Evolutionary conservation across 768 basidiomycete genomes (phyloP).

Genomic region (Boletus rubescentipes): DNA sequence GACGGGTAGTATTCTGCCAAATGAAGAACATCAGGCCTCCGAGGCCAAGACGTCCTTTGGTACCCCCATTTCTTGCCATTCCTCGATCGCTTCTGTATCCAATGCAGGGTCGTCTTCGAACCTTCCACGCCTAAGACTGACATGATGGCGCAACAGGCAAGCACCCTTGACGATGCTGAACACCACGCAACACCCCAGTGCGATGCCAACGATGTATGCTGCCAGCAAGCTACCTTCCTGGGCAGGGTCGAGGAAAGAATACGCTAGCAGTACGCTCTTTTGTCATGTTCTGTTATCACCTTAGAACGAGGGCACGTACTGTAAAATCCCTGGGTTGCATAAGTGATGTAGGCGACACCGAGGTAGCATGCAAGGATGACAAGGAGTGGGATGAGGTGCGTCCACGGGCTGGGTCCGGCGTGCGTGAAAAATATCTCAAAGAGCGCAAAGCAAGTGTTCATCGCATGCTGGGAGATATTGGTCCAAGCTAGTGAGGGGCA

Average conservation of each 20-base stretch:
- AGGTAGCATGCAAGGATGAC: conserved; percentile 56
- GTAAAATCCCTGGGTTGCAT: conserved; percentile 61
- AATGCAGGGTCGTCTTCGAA: conserved; percentile 1
- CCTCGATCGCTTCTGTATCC: conserved; percentile 34
- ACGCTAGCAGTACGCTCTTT: conserved; percentile 42
- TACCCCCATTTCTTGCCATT: conserved; percentile 45
- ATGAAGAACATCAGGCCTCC: conserved; percentile 7
- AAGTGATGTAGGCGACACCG: conserved; percentile 67
- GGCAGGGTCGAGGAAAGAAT: conserved; percentile 61
- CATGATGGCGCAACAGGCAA: conserved; percentile 38
- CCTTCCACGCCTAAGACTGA: conserved; percentile 21
- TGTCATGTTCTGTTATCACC: neutral
- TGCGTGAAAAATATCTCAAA: conserved; percentile 60
- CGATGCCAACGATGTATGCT: conserved; percentile 63
- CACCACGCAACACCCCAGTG: conserved; percentile 47
- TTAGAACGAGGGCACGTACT: conserved; percentile 40
- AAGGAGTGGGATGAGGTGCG: conserved; percentile 45
- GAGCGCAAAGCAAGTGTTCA: conserved; percentile 57
- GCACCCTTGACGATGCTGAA: conserved; percentile 49
- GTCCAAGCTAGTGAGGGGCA: conserved; percentile 47
- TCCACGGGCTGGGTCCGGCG: conserved; percentile 51
- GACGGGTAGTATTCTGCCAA: neutral
- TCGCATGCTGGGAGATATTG: conserved; percentile 57
- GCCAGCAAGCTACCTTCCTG: conserved; percentile 45
- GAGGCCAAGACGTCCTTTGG: conserved; percentile 12